These are phyloP conservation scores for Monosporascus cannonballus DNA, from an alignment of 2,329 filamentous ascomycete genomes.

Conservation along the genomic window DNA sequence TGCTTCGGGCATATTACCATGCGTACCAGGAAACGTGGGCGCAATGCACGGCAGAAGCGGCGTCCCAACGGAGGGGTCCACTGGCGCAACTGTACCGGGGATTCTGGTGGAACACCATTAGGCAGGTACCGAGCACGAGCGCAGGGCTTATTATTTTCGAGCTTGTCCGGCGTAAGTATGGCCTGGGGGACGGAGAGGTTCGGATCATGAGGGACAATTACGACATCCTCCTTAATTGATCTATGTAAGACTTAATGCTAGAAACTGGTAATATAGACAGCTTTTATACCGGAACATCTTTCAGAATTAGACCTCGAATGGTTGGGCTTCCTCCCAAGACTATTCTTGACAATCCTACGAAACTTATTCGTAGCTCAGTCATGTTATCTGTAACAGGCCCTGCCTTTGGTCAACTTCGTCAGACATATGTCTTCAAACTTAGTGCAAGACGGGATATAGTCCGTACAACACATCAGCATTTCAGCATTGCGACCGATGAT, in stretches of 20 bases:
- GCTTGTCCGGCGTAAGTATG: slow-evolving; percentile 67
- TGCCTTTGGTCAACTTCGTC: no score
- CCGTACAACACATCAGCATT: no score
- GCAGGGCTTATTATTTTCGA: slow-evolving; percentile 76
- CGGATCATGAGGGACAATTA: slow-evolving; percentile 64
- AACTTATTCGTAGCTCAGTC: no score
- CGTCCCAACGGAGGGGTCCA: slow-evolving; percentile 48
- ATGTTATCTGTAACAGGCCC: no score
- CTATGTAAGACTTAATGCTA: slow-evolving; percentile 1
- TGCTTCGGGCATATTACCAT: slow-evolving; percentile 60
- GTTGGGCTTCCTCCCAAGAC: no score
- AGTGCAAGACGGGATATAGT: no score
- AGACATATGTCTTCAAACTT: no score
- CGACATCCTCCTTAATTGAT: slow-evolving; percentile 56
- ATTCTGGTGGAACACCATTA: slow-evolving; percentile 66
- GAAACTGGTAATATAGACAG: no score
- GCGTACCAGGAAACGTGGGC: slow-evolving; percentile 64
- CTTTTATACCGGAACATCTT: no score
- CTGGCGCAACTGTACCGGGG: slow-evolving; percentile 62
- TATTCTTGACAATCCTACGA: no score
- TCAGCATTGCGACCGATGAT: no score
- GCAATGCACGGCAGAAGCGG: slow-evolving; percentile 53
- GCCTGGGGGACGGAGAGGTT: slow-evolving; percentile 54
- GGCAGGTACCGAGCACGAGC: slow-evolving; percentile 71
- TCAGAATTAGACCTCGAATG: no score